Base-by-base conservation (phyloP, 2,329 filamentous ascomycete species). In the Exophiala sideris region DNA sequence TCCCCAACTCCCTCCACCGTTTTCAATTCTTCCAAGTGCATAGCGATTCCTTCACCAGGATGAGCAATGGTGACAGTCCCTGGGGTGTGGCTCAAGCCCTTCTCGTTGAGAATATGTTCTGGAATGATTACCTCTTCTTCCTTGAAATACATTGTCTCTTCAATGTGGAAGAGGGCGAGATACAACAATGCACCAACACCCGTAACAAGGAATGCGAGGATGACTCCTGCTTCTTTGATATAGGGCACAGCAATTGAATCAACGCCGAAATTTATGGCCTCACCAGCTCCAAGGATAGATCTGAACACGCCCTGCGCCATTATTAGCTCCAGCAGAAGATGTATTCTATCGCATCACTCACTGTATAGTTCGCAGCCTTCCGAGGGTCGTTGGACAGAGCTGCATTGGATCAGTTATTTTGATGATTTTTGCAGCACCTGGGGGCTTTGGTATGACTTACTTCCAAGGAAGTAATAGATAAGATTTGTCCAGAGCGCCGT, bases 191-290 rank as follows among this genome's bases (percentile, higher is more conserved):
- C 46, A 12, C 36, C n/a, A n/a, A 48, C 48, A 10, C 48, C 48
- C 6, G 46, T 45, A 11, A 45, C 39, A 20, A 45, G 48, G 38
- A 56, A 52, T 14, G 54, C 20, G 45, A 56, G 49, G 45, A 52
- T 48, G 11, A 46, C 45, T 10, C 24, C 54, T 2, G 48, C 45
- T 34, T 56, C 54, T 29, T 56, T 56, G 14, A 52, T 48, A 16
- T 52, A 56, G 3, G 54, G 54, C 8, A 52, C 45, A 2, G 29
- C 48, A n/a, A 41, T 50, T 2, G 54, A 52, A 20, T 56, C 54
- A 18, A 56, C 40, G 14, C 54, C 54, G 33, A 56, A 56, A 40
- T 20, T 38, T n/a, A 56, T 50, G 42, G 54, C 54, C 34, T 52
- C 49, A 7, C 54, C 54, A n/a, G 48, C 54, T 10, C 40, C 49